Evolutionary conservation across 2,329 filamentous ascomycete genomes (phyloP).

Genomic region (Trichoderma atroviride): DNA sequence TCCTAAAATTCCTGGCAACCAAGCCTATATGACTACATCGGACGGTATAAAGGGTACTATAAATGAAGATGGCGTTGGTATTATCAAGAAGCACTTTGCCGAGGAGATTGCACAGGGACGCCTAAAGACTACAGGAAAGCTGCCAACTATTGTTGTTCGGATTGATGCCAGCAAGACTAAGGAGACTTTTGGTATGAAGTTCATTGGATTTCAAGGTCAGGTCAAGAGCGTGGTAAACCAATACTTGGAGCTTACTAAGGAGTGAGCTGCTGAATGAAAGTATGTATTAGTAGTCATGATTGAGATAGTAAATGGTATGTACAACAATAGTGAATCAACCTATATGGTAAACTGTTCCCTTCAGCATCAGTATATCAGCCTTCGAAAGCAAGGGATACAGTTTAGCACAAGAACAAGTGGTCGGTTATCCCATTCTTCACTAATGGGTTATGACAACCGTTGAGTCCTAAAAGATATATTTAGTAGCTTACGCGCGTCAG

Average conservation of each 20-base stretch:
- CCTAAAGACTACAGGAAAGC: constrained; percentile 21
- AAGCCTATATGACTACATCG: background rate
- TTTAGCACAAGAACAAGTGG: too few relatives aligned
- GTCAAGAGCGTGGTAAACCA: constrained; percentile 11
- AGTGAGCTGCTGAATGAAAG: background rate
- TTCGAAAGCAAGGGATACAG: too few relatives aligned
- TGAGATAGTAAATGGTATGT: too few relatives aligned
- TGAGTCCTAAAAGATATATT: too few relatives aligned
- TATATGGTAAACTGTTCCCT: too few relatives aligned
- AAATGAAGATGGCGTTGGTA: background rate
- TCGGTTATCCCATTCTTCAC: too few relatives aligned
- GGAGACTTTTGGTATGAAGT: constrained; percentile 7
- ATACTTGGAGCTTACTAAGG: constrained; percentile 6
- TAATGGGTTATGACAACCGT: too few relatives aligned
- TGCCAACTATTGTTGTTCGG: background rate
- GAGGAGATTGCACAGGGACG: constrained; percentile 3
- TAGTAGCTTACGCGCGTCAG: too few relatives aligned
- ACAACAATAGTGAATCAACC: too few relatives aligned
- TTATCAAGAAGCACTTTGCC: background rate
- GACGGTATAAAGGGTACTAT: background rate
- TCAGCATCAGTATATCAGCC: too few relatives aligned
- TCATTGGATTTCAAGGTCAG: background rate
- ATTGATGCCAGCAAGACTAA: constrained; percentile 13
- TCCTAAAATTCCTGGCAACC: constrained; percentile 6
- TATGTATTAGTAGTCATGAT: too few relatives aligned